phyloP scores from a whole-genome alignment of 306 rosid species.

The Castanea crenata region DNA sequence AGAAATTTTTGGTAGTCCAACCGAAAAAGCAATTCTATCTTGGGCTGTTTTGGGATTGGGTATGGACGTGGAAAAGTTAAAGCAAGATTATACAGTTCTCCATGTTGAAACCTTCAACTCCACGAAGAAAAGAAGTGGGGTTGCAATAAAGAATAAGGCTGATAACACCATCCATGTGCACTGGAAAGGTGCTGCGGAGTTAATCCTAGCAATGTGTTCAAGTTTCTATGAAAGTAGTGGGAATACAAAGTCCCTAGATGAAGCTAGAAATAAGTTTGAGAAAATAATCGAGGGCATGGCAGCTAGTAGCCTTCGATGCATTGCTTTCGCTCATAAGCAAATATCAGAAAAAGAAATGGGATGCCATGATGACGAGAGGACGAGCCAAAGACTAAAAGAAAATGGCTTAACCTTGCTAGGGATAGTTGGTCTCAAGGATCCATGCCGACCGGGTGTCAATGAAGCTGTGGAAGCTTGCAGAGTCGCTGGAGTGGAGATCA shows the following conservation, averaged over 20 bases:
- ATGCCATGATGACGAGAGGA: slow-evolving; percentile 23
- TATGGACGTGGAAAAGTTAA: slow-evolving; percentile 65
- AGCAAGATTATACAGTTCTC: slow-evolving; percentile 40
- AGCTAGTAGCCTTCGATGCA: slow-evolving; percentile 82
- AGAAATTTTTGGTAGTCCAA: slow-evolving; percentile 80
- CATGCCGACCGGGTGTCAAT: slow-evolving; percentile 62
- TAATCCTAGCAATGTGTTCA: slow-evolving; percentile 71
- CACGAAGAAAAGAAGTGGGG: slow-evolving; percentile 81
- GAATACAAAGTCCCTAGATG: slow-evolving; percentile 39
- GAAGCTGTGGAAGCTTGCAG: slow-evolving; percentile 61
- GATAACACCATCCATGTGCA: slow-evolving; percentile 58
- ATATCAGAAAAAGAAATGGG: slow-evolving; percentile 38
- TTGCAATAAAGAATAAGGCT: slow-evolving; percentile 42
- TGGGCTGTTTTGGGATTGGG: slow-evolving; percentile 68
- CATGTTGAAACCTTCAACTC: slow-evolving; percentile 86
- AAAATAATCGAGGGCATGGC: slow-evolving; percentile 79
- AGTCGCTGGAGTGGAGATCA: slow-evolving; percentile 70
- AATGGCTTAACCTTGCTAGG: slow-evolving; percentile 66
- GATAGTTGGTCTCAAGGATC: slow-evolving; percentile 82
- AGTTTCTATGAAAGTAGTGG: slow-evolving; percentile 52
- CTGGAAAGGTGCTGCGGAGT: slow-evolving; percentile 96
- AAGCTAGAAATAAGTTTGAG: slow-evolving; percentile 39
- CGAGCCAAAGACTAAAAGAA: slow-evolving; percentile 34
- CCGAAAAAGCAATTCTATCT: slow-evolving; percentile 75
- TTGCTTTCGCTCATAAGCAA: slow-evolving; percentile 67